phyloP scores from a whole-genome alignment of 1,284 basidiomycete species.

The Cronartium quercuum region DNA sequence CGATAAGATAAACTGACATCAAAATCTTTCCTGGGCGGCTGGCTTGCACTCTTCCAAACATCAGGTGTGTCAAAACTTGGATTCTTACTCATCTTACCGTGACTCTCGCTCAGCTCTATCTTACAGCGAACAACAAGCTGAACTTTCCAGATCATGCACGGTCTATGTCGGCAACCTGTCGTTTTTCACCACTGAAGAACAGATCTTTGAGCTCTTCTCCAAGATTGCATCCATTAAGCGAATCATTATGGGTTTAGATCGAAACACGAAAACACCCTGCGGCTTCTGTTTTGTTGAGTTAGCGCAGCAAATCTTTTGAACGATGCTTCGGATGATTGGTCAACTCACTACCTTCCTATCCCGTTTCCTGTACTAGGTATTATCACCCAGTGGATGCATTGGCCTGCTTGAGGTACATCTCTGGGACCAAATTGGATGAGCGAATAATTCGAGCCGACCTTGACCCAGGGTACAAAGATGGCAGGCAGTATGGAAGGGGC shows the following conservation, averaged over 20 bases:
- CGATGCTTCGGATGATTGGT: background rate
- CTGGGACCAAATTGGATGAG: slow-evolving; percentile 98
- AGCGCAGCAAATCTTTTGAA: slow-evolving; percentile 34
- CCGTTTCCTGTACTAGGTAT: slow-evolving; percentile 54
- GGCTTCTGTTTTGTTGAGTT: slow-evolving; percentile 97
- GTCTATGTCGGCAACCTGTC: slow-evolving; percentile 89
- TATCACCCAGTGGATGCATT: slow-evolving; percentile 93
- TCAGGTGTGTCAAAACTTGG: slow-evolving; percentile 39
- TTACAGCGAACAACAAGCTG: slow-evolving; percentile 51
- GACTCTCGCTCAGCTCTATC: slow-evolving; percentile 49
- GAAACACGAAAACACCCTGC: slow-evolving; percentile 95
- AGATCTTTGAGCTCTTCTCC: slow-evolving; percentile 96
- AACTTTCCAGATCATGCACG: slow-evolving; percentile 54
- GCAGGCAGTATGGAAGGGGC: slow-evolving; percentile 92
- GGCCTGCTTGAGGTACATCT: slow-evolving; percentile 85
- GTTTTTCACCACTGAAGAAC: slow-evolving; percentile 86
- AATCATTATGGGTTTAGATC: slow-evolving; percentile 98
- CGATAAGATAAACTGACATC: too few relatives aligned
- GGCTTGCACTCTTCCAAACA: background rate
- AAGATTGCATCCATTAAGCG: slow-evolving; percentile 91
- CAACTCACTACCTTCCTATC: background rate
- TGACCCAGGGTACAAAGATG: slow-evolving; percentile 95
- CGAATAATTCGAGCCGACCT: slow-evolving; percentile 96
- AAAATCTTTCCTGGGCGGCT: too few relatives aligned
- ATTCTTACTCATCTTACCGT: slow-evolving; percentile 47